Conservation (phyloP, 495 filamentous ascomycete species). For the Tuber melanosporum region DNA sequence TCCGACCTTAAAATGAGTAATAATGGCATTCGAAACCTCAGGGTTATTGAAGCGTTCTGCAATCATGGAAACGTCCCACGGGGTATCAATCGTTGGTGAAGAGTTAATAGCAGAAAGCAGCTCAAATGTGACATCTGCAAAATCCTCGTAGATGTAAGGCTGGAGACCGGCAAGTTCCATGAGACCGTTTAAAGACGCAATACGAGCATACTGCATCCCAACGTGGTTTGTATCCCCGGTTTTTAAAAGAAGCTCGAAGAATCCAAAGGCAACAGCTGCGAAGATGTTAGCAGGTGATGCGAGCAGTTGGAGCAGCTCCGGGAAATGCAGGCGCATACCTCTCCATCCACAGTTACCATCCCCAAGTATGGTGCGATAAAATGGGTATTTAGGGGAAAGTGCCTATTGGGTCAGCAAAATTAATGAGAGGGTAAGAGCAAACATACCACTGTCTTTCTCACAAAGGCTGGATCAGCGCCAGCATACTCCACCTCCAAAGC, state of each 20-base stretch:
- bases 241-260: constrained; percentile 76
- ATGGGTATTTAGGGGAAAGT: constrained; percentile 74
- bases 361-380: constrained; percentile 79
- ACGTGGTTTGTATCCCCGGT: constrained; percentile 58
- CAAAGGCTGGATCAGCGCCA: constrained; percentile 76
- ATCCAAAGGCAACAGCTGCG: constrained; percentile 81
- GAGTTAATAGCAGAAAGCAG: constrained; percentile 56
- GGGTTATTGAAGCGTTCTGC: constrained; percentile 69
- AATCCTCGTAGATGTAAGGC: constrained; percentile 69
- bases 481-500: constrained; percentile 81
- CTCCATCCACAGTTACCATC: constrained; percentile 98
- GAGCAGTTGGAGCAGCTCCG: constrained; percentile 1
- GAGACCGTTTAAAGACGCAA: constrained; percentile 63
- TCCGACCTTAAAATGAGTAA: constrained; percentile 62
- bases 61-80: constrained; percentile 56
- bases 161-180: constrained; percentile 64
- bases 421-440: constrained; percentile 2
- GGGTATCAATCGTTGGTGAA: constrained; percentile 50
- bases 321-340: constrained; percentile 56
- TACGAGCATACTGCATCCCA: constrained; percentile 60
- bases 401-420: constrained; percentile 49
- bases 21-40: constrained; percentile 60
- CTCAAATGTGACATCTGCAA: constrained; percentile 64
- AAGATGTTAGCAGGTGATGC: constrained; percentile 27
- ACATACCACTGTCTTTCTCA: constrained; percentile 77